Base-by-base conservation (phyloP, 2,329 filamentous ascomycete genomes). In the Trichoderma breve region DNA sequence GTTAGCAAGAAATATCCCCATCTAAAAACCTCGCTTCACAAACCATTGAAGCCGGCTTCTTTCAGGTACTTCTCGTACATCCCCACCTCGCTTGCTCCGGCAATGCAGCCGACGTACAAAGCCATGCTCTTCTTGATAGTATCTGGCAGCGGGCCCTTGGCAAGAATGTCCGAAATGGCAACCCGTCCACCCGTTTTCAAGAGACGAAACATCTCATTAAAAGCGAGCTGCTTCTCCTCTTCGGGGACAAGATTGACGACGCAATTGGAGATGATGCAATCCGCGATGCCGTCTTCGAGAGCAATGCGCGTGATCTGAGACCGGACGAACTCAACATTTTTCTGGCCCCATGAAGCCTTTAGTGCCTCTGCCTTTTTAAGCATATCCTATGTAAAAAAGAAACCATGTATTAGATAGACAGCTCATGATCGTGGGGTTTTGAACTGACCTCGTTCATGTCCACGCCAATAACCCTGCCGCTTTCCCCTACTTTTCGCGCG, bases 221-320 rank as follows among this genome's bases (percentile, higher is more conserved):
- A 91, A 0, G 85, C 88, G 0, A 81, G 73, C 6, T 80, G 82
- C 76, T 90, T 90, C 11, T 90, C 86, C 0, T 73, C 71, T 9
- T 79, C 77, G 0, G 87, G 87, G 1, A 90, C 86, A 0, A 90
- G 85, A 74, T 90, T 90, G 72, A 91, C 80, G 30, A 90, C 88
- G 72, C 89, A 92, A 79, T 91, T 92, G 73, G 85, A 88, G 74
- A 91, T 89, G 71, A 91, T 21, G 83, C 86, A 18, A 76, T 84
- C 81, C 8, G 84, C 86, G 15, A 88, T 84, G 6, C 80, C 75
- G 1, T 79, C 74, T 1, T 80, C 76, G 0, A 90, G 79, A 0
- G 83, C 79, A 24, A 89, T 84, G 4, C 80, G 74, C 0, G 86
- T 89, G 75, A 91, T 90, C 21, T 76, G 76, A 3, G 83, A 80